Base-by-base conservation (phyloP, 129 eudicot species). In the Flaveria robusta region DNA sequence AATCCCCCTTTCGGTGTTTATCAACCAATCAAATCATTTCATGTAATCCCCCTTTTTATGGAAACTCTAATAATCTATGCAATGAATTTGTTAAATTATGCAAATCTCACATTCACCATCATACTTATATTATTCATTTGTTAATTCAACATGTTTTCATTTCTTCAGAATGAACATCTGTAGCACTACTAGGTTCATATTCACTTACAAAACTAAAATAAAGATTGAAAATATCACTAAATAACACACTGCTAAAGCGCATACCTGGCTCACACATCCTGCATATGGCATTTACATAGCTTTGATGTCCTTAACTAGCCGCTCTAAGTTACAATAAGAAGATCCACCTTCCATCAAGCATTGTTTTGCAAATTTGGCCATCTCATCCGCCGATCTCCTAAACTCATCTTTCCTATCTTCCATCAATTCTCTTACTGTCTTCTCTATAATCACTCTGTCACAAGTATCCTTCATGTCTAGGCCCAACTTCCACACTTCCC, bases 401-500 rank as follows among this genome's bases (percentile, higher is more conserved):
- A 84, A 62, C 54, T 85, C 85, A 2, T 77, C 81, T 20, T 29
- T 72, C 58, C 65, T 58, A 20, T 72, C 79, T 42, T 83, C 86
- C 88, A 88, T 85, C 70, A 85, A 22, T 70, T 78, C 87, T 22
- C 85, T 81, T 29, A 85, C 88, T 50, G 75, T 68, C 31, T 85
- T 85, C 79, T 75, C 90, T 15, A 85, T 78, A 29, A 71, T 77
- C 26, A 69, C 74, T 75, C 86, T 60, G 8, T 85, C 79, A 72
- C 87, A 85, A n/a, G 74, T 71, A 64, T 78, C 84, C 77, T 83
- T 83, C 86, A 85, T 83, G 49, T 88, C 92, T 37, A 75, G 23
- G 41, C 92, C 92, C 66, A 71, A 31, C 55, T 70, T 83, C 92
- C 89, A 85, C 47, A 85, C 79, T 70, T 85, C 81, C 27, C 79